Evolutionary conservation across 2,329 filamentous ascomycete genomes (phyloP).

Genomic region (Colletotrichum lentis): DNA sequence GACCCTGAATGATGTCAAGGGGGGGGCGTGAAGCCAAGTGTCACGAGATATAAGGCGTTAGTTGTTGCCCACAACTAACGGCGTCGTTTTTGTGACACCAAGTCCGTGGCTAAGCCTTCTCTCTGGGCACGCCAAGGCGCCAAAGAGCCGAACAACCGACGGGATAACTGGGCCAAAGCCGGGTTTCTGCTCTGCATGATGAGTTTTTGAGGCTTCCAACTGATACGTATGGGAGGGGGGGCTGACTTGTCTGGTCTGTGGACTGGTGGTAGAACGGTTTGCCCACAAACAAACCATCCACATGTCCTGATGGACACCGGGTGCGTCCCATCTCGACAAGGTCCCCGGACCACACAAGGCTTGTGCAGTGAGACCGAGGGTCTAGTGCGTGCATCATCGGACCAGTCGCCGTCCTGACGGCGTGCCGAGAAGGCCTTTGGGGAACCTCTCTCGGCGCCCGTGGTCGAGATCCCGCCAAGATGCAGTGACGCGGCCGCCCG

Average conservation of each 20-base stretch:
- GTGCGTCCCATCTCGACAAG: too few relatives aligned
- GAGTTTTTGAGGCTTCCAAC: constrained; percentile 12
- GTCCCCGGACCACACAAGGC: too few relatives aligned
- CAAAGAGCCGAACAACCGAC: constrained; percentile 24
- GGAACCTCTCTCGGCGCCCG: constrained; percentile 26
- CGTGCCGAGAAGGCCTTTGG: constrained; percentile 31
- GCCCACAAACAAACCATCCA: constrained; percentile 1
- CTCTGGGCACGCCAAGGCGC: constrained; percentile 27
- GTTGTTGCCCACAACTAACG: too few relatives aligned
- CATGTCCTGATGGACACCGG: too few relatives aligned
- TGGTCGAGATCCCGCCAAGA: constrained; percentile 27
- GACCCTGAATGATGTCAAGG: constrained; percentile 23
- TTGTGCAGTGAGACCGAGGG: constrained; percentile 5
- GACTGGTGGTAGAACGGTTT: not conserved
- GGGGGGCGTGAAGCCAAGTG: constrained; percentile 23
- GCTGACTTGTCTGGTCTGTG: too few relatives aligned
- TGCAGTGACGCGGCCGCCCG: constrained; percentile 33
- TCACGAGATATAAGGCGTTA: too few relatives aligned
- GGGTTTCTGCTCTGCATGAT: not conserved
- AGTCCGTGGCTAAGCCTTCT: constrained; percentile 19
- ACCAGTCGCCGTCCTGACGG: constrained; percentile 15
- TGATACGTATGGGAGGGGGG: too few relatives aligned
- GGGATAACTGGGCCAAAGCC: not conserved
- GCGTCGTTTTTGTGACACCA: too few relatives aligned
- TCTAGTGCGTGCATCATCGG: constrained; percentile 11